Evolutionary conservation across 73 alveolate genomes (phyloP), one percentile per base, ranked within the genome.

Genomic region (Paraurostyla sp.): DNA sequence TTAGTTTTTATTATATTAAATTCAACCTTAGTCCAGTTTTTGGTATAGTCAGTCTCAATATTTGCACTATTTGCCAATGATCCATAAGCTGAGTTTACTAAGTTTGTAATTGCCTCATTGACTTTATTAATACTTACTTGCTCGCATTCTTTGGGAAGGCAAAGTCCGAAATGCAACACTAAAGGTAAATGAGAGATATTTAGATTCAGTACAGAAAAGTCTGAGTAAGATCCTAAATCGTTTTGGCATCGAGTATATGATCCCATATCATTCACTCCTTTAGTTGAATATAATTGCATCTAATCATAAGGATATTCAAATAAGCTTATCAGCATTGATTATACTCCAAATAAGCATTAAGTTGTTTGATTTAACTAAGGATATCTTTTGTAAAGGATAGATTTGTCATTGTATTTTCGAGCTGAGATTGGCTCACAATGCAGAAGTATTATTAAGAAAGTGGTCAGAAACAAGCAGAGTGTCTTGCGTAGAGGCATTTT

Each of bases 111-210:
- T 0, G 52, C 86, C 23, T 38, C 40, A 54, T 50, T 51, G 15
- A 51, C 40, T 54, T 78, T 27, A 52, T 78, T 42, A 7, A 36
- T 1, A 29, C 46, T 33, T 3, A 20, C 68, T 54, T 78, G 43
- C 45, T 49, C 33, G 78, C 89, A 78, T 38, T 78, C 89, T 18
- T 54, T 51, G 22, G 89, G 89, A 15, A 78, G 45, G 60, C 89
- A 78, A 3, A 78, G 27, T 9, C 89, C 89, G 49, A 78, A 78
- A 50, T 40, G 62, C 32, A 78, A 32, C 2, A 78, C 42, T 18
- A 78, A 36, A 13, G 89, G 89, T 35, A 78, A 27, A 18, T 54
- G 80, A 23, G 89, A 51, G 4, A 78, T 11, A 54, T 78, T 78
- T 38, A 49, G 32, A 60, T 78, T 78, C 45, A 54, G 4, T 54